Evolutionary conservation across 805 yeast species (phyloP), one percentile per base, ranked within the genome.

Genomic region (Kluyveromyces nonfermentans): DNA sequence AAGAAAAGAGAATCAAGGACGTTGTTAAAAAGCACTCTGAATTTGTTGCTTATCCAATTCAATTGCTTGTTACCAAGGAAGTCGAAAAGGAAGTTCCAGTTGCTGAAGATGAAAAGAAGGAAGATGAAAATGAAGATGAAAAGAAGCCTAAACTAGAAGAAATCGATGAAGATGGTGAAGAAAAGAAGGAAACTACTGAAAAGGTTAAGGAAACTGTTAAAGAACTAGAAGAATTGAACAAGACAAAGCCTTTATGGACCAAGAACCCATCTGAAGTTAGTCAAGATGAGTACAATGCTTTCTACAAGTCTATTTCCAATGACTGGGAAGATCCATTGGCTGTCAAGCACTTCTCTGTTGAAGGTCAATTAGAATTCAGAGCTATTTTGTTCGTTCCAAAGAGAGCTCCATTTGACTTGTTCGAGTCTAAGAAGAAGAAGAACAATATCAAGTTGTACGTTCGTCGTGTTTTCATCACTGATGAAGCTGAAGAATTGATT

Each of bases 271-370:
- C 90, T 60, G 99, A 93, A 53, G 95, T 93, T 57, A 79, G 96
- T 53, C 89, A 87, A 77, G 98, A 93, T 55, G 99, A 93, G 75
- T 93, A 93, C 80, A 90, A 93, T 63, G 94, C 97, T 48, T 93
- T 93, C 85, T 93, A 93, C 85, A 93, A 93, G 78, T 88, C 97
- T 41, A 93, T 93, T 65, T 89, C 98, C 46, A 93, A 93, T 73
- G 99, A 93, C 73, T 93, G 98, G 98, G 98, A 93, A 77, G 98
- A 93, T 69, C 99, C 96, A 73, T 80, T 93, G 68, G 97, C 97
- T 56, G 97, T 93, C 57, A 93, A 93, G 80, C 99, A 93, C 75
- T 93, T 93, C 80, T 86, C 96, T 42, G 99, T 93, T 64, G 99
- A 93, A 77, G 99, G 99, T 78, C 98, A 93, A 78, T 80, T 93